phyloP scores from a whole-genome alignment of 2,329 filamentous ascomycete genomes.

The Colletotrichum phormii region DNA sequence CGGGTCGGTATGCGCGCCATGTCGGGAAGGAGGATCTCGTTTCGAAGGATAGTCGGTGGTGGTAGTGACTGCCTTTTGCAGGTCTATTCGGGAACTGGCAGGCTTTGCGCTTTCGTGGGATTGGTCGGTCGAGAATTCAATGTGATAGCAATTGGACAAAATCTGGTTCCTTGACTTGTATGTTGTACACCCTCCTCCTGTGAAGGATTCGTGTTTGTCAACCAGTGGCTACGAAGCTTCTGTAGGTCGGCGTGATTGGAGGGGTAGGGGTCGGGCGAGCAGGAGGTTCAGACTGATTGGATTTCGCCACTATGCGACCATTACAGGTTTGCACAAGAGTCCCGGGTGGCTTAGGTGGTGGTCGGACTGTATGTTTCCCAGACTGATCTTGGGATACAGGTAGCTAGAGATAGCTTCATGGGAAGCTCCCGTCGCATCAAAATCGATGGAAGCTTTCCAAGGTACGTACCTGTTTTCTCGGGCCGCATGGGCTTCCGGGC shows the following conservation, averaged over 20 bases:
- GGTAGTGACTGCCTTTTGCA: background rate
- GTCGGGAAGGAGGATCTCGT: background rate
- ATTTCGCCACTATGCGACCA: background rate
- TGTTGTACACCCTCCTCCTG: constrained; percentile 26
- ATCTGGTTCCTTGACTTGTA: background rate
- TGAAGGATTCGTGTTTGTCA: constrained; percentile 2
- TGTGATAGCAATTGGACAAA: background rate
- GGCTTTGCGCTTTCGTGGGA: background rate
- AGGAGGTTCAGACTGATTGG: background rate
- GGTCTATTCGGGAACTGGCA: background rate
- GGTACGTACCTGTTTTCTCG: background rate
- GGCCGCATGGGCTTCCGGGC: constrained; percentile 23
- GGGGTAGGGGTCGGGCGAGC: background rate
- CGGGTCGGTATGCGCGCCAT: constrained; percentile 59
- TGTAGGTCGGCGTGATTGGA: constrained; percentile 13
- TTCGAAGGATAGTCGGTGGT: background rate
- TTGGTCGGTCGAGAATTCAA: background rate
- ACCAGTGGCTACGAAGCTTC: constrained; percentile 7
- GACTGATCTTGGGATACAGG: background rate
- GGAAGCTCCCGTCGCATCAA: constrained; percentile 6
- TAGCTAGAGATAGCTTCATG: constrained; percentile 21
- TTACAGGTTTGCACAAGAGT: background rate
- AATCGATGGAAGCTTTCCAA: background rate
- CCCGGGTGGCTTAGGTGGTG: background rate
- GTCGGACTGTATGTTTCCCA: background rate